Evolutionary conservation across 108 stramenopile genomes (phyloP).

Genomic region (Conticribra weissflogii): DNA sequence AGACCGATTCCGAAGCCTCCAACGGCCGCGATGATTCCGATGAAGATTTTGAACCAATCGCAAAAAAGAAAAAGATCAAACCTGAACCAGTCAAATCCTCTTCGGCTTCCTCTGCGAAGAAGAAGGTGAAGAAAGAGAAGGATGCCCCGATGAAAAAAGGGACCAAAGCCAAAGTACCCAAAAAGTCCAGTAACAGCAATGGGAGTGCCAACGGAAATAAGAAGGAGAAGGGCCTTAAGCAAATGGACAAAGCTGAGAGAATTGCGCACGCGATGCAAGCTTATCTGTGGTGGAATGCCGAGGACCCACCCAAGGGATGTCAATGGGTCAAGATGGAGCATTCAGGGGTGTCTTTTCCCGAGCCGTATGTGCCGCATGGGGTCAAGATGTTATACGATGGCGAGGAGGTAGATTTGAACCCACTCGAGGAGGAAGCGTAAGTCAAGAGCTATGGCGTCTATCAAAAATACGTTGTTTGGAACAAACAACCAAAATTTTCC

Average conservation of each 20-base stretch:
- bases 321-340: conserved; percentile 98
- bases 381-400: conserved; percentile 96
- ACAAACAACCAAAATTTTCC: too few relatives aligned
- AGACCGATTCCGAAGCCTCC: conserved; percentile 8
- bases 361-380: conserved; percentile 93
- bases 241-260: conserved; percentile 77
- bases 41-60: neutral
- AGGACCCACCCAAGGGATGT: conserved; percentile 82
- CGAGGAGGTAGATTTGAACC: conserved; percentile 81
- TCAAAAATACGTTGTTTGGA: too few relatives aligned
- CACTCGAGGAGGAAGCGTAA: conserved; percentile 94
- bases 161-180: too few relatives aligned
- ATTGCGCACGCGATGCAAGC: conserved; percentile 91
- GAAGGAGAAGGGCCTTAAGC: conserved; percentile 55
- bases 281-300: conserved; percentile 90
- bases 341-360: conserved; percentile 95
- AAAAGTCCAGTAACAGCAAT: conserved; percentile 16
- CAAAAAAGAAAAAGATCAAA: conserved; percentile 42
- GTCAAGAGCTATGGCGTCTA: too few relatives aligned
- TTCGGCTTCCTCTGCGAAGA: neutral
- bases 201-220: conserved; percentile 10
- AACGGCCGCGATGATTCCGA: conserved; percentile 23
- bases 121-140: conserved; percentile 24
- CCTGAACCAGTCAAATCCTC: conserved; percentile 23
- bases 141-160: conserved; percentile 46